A percentile compares a stretch with the other conserved stretches of the same genome.
These are phyloP conservation scores for Coix lacrymajobi DNA, from an alignment of 176 grass and related monocot genomes.

Conservation along the genomic window DNA sequence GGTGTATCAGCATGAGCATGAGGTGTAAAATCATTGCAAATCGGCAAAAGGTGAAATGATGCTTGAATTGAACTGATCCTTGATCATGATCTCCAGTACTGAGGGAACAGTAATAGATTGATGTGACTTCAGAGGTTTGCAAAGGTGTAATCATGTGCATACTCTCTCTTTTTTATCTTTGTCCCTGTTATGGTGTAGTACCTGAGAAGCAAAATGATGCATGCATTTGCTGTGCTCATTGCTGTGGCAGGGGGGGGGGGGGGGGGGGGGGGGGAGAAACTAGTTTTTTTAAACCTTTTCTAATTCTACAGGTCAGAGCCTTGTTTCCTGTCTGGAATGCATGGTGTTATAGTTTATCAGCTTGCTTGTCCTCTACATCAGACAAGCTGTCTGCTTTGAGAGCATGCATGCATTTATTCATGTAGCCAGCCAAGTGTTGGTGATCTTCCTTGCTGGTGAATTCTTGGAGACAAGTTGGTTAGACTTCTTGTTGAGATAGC, in stretches of 20 bases:
- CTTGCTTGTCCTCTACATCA: background rate
- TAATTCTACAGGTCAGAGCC: constrained; percentile 18
- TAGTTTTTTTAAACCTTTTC: background rate
- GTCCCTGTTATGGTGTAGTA: constrained; percentile 7
- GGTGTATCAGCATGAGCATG: constrained; percentile 16
- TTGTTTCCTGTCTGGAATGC: constrained; percentile 19
- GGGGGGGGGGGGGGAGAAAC: no score
- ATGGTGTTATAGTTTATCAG: background rate
- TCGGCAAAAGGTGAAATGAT: constrained; percentile 26
- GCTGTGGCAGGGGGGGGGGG: background rate
- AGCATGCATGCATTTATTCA: background rate
- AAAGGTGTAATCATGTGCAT: constrained; percentile 33
- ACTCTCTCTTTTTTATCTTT: background rate
- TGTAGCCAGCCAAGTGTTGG: background rate
- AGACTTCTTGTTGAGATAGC: constrained; percentile 1
- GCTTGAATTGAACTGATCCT: constrained; percentile 24
- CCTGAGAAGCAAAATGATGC: constrained; percentile 51
- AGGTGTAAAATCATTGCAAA: constrained; percentile 39
- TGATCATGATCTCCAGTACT: constrained; percentile 30
- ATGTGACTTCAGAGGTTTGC: constrained; percentile 47
- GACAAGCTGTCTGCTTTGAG: background rate
- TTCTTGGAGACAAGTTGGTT: background rate
- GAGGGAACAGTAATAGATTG: constrained; percentile 34
- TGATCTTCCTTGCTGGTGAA: background rate
- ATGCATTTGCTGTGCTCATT: constrained; percentile 44